A percentile compares a stretch with the other conserved stretches of the same genome.
Conservation (phyloP, 2,329 filamentous ascomycete genomes). For the Penicillium verrucosum region DNA sequence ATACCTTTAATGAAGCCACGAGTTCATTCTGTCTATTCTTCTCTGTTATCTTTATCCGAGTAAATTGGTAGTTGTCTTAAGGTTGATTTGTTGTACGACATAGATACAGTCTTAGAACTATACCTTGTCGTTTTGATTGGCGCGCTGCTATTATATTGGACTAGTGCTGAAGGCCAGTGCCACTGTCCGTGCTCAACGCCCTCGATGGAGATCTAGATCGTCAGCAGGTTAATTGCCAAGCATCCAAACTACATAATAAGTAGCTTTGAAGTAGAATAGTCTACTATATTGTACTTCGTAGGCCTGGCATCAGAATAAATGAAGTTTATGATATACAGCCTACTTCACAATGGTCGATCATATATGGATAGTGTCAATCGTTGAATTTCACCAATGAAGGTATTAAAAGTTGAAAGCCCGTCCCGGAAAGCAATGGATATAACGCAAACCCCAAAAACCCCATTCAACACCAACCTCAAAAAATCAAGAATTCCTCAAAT, state of each 20-base stretch:
- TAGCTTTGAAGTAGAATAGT: not conserved
- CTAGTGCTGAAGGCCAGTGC: slow-evolving; percentile 2
- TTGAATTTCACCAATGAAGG: not conserved
- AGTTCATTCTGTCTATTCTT: slow-evolving; percentile 7
- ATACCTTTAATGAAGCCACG: slow-evolving; percentile 11
- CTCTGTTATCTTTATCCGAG: not conserved
- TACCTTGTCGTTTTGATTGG: slow-evolving; percentile 1
- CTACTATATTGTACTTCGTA: not conserved
- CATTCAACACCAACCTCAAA: not conserved
- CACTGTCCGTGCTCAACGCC: not conserved
- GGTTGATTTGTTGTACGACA: not conserved
- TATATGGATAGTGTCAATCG: not conserved
- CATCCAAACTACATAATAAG: not conserved
- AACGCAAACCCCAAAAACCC: not conserved
- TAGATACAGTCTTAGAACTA: not conserved
- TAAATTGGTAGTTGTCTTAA: not conserved
- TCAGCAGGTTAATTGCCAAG: not conserved
- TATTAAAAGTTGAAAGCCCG: not conserved
- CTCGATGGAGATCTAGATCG: not conserved
- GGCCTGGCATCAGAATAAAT: not conserved
- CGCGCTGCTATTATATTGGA: not conserved
- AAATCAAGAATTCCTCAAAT: slow-evolving; percentile 6
- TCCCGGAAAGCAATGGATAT: slow-evolving; percentile 12
- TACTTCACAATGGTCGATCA: not conserved
- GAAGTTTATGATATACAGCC: not conserved